Percentiles rank a stretch among this genome's conserved stretches.
Conservation (phyloP, 352 stramenopile species). For the Pythium coloratum region DNA sequence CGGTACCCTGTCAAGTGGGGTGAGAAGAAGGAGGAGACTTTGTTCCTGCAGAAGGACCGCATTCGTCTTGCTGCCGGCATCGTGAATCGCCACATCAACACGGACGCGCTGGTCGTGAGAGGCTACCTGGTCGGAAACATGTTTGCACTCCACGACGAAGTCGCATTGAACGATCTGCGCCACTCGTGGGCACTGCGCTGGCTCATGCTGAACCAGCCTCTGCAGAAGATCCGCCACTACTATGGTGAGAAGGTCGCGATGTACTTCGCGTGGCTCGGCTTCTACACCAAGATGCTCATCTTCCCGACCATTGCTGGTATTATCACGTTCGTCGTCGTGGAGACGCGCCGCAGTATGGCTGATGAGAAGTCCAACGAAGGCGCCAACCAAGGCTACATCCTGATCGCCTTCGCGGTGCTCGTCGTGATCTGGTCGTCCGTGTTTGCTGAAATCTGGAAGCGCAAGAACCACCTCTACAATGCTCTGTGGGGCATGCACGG, state of each 20-base stretch:
- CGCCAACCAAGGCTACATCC: constrained; percentile 60
- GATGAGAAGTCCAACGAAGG: constrained; percentile 34
- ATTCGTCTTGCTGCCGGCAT: constrained; percentile 73
- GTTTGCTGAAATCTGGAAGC: constrained; percentile 89
- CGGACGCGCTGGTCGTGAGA: constrained; percentile 56
- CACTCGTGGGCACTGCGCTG: constrained; percentile 74
- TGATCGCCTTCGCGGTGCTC: constrained; percentile 79
- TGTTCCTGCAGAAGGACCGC: constrained; percentile 82
- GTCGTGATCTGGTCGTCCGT: constrained; percentile 88
- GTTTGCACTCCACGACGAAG: constrained; percentile 86
- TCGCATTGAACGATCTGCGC: constrained; percentile 70
- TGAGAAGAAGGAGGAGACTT: constrained; percentile 63
- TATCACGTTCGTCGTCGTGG: constrained; percentile 68
- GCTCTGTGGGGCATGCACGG: constrained; percentile 83
- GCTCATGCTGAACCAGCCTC: constrained; percentile 76
- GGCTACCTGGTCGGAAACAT: constrained; percentile 64
- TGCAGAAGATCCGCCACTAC: constrained; percentile 89
- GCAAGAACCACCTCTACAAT: constrained; percentile 83
- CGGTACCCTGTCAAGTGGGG: constrained; percentile 79
- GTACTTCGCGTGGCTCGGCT: constrained; percentile 92
- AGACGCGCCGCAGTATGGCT: constrained; percentile 28
- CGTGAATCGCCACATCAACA: constrained; percentile 77
- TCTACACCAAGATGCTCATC: constrained; percentile 93
- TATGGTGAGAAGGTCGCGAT: constrained; percentile 91
- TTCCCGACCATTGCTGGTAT: constrained; percentile 77